A percentile compares a stretch with the other conserved stretches of the same genome.
Evolutionary conservation across 2,329 filamentous ascomycete genomes (phyloP).

Genomic region (Nemania diffusa): DNA sequence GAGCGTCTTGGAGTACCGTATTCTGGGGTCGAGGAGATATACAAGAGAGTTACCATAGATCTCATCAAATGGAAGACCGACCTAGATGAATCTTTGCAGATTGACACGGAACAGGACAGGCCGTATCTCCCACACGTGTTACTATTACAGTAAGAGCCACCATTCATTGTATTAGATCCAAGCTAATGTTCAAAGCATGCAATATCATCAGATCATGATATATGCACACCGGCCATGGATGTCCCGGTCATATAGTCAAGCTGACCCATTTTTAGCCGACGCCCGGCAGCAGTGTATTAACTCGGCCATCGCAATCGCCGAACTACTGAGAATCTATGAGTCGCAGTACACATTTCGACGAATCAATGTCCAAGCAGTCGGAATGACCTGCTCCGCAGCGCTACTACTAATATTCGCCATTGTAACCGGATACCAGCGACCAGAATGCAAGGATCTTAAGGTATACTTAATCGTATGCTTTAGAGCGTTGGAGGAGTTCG

Average conservation of each 20-base stretch:
- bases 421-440: slow-evolving; percentile 23
- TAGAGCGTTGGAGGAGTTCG: slow-evolving; percentile 37
- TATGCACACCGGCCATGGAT: slow-evolving; percentile 28
- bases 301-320: slow-evolving; percentile 41
- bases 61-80: slow-evolving; percentile 3
- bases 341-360: slow-evolving; percentile 28
- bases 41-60: not conserved
- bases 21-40: not conserved
- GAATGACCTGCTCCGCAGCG: slow-evolving; percentile 35
- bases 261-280: not conserved
- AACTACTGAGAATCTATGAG: slow-evolving; percentile 34
- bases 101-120: not conserved
- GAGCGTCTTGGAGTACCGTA: not conserved
- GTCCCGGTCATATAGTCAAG: slow-evolving; percentile 8
- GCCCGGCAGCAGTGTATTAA: slow-evolving; percentile 29
- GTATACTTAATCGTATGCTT: slow-evolving; percentile 33
- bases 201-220: slow-evolving; percentile 28
- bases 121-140: not conserved
- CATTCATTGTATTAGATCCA: not conserved
- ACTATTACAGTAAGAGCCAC: not conserved
- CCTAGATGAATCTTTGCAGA: not conserved
- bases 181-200: slow-evolving; percentile 23
- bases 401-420: slow-evolving; percentile 35
- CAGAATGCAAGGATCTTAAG: slow-evolving; percentile 28
- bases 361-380: slow-evolving; percentile 36